Conservation (phyloP, 176 grass and related monocot genomes). For the Cocos nucifera region DNA sequence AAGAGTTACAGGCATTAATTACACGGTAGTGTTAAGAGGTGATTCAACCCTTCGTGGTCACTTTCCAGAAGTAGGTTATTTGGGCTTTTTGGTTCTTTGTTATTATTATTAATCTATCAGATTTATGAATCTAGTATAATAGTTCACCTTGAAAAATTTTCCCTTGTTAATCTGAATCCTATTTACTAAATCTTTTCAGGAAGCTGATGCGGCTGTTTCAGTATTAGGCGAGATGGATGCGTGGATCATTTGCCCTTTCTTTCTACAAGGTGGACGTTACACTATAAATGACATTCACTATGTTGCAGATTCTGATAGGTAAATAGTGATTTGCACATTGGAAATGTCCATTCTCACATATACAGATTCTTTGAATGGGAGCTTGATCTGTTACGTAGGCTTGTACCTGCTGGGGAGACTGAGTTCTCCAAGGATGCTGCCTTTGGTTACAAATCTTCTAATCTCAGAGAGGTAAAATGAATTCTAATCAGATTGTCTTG, state of each 20-base stretch:
- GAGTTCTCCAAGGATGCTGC: constrained; percentile 90
- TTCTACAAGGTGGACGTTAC: constrained; percentile 94
- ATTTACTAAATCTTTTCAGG: constrained; percentile 29
- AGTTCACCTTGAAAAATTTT: too few relatives aligned
- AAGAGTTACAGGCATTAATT: constrained; percentile 60
- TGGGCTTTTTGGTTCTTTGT: neutral
- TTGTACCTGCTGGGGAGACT: constrained; percentile 90
- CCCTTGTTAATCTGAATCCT: too few relatives aligned
- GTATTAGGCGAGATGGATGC: constrained; percentile 98
- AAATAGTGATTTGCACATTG: constrained; percentile 1
- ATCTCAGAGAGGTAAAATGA: constrained; percentile 83
- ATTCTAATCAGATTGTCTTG: constrained; percentile 6
- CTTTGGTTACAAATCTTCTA: constrained; percentile 95
- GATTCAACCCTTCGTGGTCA: constrained; percentile 95
- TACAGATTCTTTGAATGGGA: too few relatives aligned
- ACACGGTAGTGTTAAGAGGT: constrained; percentile 84
- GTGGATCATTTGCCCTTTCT: constrained; percentile 99
- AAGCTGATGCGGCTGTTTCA: constrained; percentile 85
- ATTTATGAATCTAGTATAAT: too few relatives aligned
- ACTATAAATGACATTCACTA: constrained; percentile 90
- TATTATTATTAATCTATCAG: neutral
- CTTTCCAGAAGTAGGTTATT: constrained; percentile 68
- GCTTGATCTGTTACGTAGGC: constrained; percentile 25
- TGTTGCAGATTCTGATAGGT: constrained; percentile 81
- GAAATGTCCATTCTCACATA: neutral